phyloP scores from a whole-genome alignment of 345 rosid species.

The Odontarrhena argentea region DNA sequence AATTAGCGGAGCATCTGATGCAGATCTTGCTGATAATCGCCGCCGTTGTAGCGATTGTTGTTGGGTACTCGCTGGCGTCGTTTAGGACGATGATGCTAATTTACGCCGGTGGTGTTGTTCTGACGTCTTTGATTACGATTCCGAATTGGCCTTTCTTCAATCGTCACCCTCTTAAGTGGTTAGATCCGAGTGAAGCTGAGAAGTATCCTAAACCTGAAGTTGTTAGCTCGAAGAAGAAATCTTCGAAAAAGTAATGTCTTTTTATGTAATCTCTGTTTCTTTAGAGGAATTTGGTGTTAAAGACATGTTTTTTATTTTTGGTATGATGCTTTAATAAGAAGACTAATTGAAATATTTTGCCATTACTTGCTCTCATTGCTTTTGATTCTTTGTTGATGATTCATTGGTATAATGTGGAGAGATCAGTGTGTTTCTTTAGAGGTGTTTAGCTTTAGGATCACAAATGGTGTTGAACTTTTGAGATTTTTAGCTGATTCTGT shows the following conservation, averaged over 20 bases:
- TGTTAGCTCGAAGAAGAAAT: slow-evolving; percentile 59
- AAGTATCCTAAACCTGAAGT: slow-evolving; percentile 77
- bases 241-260: slow-evolving; percentile 56
- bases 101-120: slow-evolving; percentile 75
- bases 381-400: background rate
- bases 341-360: background rate
- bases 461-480: background rate
- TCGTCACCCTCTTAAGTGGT: slow-evolving; percentile 77
- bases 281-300: background rate
- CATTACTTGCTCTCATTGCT: background rate
- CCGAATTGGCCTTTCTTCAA: slow-evolving; percentile 95
- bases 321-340: background rate
- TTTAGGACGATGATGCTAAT: slow-evolving; percentile 72
- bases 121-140: slow-evolving; percentile 69
- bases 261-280: slow-evolving; percentile 7
- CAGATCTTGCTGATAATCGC: slow-evolving; percentile 72
- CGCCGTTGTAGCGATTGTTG: slow-evolving; percentile 54
- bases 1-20: slow-evolving; percentile 89
- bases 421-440: background rate
- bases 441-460: background rate
- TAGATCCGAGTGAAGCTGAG: slow-evolving; percentile 77
- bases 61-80: slow-evolving; percentile 63
- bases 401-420: background rate
- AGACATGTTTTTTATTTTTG: background rate
- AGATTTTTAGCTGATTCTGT: background rate